Evolutionary conservation across 1,139 yeast genomes (phyloP).

Genomic region (Hanseniaspora gamundiae): DNA sequence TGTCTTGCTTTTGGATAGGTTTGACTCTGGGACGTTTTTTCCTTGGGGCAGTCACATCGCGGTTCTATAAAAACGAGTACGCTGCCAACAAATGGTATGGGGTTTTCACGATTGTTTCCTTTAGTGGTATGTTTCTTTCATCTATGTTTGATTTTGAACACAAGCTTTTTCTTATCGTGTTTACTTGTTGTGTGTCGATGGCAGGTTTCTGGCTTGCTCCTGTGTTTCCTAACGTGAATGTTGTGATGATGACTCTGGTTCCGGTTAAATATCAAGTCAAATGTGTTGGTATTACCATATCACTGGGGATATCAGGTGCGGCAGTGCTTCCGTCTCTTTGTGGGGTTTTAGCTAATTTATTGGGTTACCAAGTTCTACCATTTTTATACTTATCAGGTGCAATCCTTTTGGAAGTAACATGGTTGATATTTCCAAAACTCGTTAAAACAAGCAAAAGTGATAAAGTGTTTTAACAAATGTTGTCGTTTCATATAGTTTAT

Average conservation of each 20-base stretch:
- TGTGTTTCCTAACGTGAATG: conserved; percentile 63
- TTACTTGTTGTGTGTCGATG: conserved; percentile 30
- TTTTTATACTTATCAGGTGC: conserved; percentile 8
- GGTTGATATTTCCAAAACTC: background rate
- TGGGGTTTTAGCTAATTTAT: conserved; percentile 32
- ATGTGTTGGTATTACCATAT: conserved; percentile 67
- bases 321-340: conserved; percentile 56
- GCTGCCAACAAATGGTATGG: conserved; percentile 36
- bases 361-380: conserved; percentile 23
- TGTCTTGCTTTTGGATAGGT: conserved; percentile 56
- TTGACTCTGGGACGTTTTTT: conserved; percentile 48
- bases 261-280: conserved; percentile 52
- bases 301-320: conserved; percentile 76
- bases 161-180: conserved; percentile 19
- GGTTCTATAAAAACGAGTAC: conserved; percentile 36
- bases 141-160: conserved; percentile 11
- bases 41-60: conserved; percentile 51
- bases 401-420: background rate
- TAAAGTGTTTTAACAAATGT: too few species aligned
- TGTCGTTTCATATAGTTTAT: background rate
- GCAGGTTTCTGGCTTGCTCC: conserved; percentile 72
- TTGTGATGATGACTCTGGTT: conserved; percentile 47
- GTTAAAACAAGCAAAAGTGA: background rate
- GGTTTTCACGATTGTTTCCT: conserved; percentile 11
- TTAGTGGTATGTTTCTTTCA: conserved; percentile 17